phyloP scores from a whole-genome alignment of 495 filamentous ascomycete genomes.

The Daldinia loculata region DNA sequence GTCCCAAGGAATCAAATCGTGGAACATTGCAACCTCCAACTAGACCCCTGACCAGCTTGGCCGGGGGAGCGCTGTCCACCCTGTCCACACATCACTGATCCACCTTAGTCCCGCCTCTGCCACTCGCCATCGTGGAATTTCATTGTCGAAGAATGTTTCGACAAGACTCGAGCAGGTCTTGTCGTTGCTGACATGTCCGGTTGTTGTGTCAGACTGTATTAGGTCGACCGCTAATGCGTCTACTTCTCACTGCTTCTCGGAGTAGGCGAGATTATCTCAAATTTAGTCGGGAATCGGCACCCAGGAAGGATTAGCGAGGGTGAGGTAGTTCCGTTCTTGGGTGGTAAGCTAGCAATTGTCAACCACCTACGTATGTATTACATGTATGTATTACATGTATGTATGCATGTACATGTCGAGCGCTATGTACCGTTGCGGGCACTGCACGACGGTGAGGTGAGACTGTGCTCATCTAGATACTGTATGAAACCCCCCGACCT shows the following conservation, averaged over 20 bases:
- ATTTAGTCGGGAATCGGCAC: constrained; percentile 15
- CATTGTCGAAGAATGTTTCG: constrained; percentile 23
- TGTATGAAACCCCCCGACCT: constrained; percentile 26
- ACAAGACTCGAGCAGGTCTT: constrained; percentile 11
- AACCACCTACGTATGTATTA: background rate
- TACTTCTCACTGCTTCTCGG: constrained; percentile 28
- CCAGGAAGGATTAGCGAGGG: constrained; percentile 31
- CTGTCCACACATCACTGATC: constrained; percentile 19
- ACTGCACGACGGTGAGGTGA: constrained; percentile 14
- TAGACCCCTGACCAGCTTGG: constrained; percentile 23
- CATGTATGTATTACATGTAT: background rate
- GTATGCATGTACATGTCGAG: background rate
- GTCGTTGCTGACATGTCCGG: constrained; percentile 35
- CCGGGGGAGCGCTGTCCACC: constrained; percentile 1
- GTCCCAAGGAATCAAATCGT: constrained; percentile 40
- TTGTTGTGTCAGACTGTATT: constrained; percentile 32
- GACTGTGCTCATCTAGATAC: constrained; percentile 27
- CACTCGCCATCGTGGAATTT: constrained; percentile 21
- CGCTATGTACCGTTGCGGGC: constrained; percentile 11
- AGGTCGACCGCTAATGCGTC: constrained; percentile 19
- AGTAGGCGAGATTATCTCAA: constrained; percentile 41
- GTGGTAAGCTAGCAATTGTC: background rate
- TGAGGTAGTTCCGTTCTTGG: background rate
- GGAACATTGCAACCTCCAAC: constrained; percentile 34
- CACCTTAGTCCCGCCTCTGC: constrained; percentile 13